Evolutionary conservation across 257 asterid species (phyloP), one percentile per base, ranked within the genome.

Genomic region (Petrea volubilis): DNA sequence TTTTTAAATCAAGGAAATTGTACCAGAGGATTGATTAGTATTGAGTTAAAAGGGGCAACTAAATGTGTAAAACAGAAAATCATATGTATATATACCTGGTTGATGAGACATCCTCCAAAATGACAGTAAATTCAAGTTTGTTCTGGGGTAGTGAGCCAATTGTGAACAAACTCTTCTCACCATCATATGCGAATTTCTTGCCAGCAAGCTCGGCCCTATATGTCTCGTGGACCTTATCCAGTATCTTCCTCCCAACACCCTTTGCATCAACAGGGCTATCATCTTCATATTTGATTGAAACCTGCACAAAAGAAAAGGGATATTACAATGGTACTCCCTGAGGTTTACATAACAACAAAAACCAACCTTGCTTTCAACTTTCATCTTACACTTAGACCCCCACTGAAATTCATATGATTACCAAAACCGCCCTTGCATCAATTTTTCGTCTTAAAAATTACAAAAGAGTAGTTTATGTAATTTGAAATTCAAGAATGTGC

Each of bases 161-260:
- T 0, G 96, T 91, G 68, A 87, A 91, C 68, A 91, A 51, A 60
- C 79, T 82, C 67, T 85, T 86, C 67, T 88, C 95, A 5, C 97
- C 97, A 66, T 90, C 96, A 52, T 91, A 91, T 0, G 96, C 97
- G 33, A 88, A 85, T 10, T 72, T 72, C 14, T 83, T 86, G 0
- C 85, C 78, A 21, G 64, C 76, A 1, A 88, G 78, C 76, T 88
- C 92, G 4, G 67, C 1, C 3, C 20, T 36, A 63, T 90, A 88
- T 0, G 90, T 88, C 2, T 74, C 80, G 0, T 81, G 77, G 2
- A 90, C 77, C 61, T 80, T 80, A 0, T 88, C 89, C 0, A 90
- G 58, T 6, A 90, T 62, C 51, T 18, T 85, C 46, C 97, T 72
- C 3, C 96, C 96, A 4, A 83, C 38, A 2, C 93, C 93, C 61